Conservation (phyloP, 441 rosid genomes). For the Adansonia madagascariensis region DNA sequence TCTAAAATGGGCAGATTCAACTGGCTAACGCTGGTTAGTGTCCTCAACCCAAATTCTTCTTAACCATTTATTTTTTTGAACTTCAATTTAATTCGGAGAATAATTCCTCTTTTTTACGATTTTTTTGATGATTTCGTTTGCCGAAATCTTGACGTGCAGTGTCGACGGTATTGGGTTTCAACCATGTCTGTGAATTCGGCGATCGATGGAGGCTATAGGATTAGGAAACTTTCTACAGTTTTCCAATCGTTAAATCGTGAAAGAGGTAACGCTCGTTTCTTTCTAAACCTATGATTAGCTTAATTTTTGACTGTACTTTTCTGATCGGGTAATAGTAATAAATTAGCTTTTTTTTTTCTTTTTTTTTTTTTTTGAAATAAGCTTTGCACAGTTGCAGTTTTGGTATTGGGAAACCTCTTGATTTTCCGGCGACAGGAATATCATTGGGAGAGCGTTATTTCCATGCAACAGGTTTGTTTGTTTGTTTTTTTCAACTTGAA, state of each 20-base stretch:
- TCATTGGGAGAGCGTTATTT: constrained; percentile 45
- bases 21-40: constrained; percentile 54
- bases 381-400: constrained; percentile 42
- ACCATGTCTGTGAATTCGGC: constrained; percentile 38
- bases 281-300: no score
- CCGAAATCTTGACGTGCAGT: constrained; percentile 38
- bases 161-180: constrained; percentile 50
- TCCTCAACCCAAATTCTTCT: not conserved
- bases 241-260: constrained; percentile 31
- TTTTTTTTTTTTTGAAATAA: constrained; percentile 13
- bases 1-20: constrained; percentile 50
- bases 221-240: constrained; percentile 26
- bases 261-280: constrained; percentile 31
- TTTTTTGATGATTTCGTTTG: not conserved
- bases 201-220: constrained; percentile 26
- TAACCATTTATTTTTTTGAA: not conserved
- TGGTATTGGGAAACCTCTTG: constrained; percentile 37
- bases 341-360: not conserved
- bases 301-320: not conserved
- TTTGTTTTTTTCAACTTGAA: not conserved
- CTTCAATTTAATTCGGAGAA: not conserved
- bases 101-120: not conserved
- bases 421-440: constrained; percentile 38
- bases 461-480: constrained; percentile 68
- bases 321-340: not conserved